Evolutionary conservation across 208 protist genomes (phyloP), one percentile per base, ranked within the genome.

Genomic region (Leishmania major): DNA sequence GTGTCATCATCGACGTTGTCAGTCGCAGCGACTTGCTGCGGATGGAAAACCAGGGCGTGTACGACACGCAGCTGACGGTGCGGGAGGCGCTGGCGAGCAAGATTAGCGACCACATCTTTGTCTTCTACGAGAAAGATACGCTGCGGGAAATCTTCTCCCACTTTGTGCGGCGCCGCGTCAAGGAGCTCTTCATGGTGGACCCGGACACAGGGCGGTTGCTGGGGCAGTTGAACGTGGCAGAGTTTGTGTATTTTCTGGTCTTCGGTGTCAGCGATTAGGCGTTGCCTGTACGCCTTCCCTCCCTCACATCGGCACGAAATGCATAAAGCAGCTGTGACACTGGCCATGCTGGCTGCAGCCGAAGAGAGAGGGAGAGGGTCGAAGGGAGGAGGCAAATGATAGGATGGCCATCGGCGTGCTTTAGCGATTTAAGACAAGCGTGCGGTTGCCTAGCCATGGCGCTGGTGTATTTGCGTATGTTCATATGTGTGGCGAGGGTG

Each of bases 41-140:
- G 22, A 97, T 98, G 86, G 93, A 98, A 81, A 88, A 96, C 77
- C 90, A 96, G 69, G 95, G 95, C n/a, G 93, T 95, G 43, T 98
- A 98, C 83, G 90, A 98, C 85, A 97, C 89, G 5, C 85, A 90
- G 55, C 75, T 96, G 43, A 95, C 91, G 57, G 89, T 98, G 31
- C 92, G 90, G 15, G 91, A 96, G 80, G 92, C 92, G 57, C 73
- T 97, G 69, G 82, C 84, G 53, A 90, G 87, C 82, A 92, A 89
- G 77, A 78, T 91, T 19, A 85, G 82, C 17, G 87, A 87, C 31
- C 85, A 85, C 53, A 82, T 95, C 35, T 95, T 90, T 70, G 94
- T 97, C 19, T 96, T 93, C 77, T 87, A 96, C 73, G 88, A 91
- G 69, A 91, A 87, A 60, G 93, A 97, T 80, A 86, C 90, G 15